Evolutionary conservation across 78 protist genomes (phyloP).

Genomic region (Creolimax fragrantissima): DNA sequence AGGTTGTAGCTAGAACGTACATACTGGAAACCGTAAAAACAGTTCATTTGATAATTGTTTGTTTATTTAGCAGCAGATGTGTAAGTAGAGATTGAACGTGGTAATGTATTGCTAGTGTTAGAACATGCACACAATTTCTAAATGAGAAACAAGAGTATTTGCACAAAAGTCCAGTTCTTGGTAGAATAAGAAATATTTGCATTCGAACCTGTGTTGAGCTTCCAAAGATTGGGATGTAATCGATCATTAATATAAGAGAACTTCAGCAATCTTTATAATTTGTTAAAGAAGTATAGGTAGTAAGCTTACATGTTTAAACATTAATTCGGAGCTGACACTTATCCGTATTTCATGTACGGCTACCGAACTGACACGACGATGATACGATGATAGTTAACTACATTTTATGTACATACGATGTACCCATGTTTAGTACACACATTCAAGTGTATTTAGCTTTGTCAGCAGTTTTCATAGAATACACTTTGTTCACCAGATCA

Average conservation of each 20-base stretch:
- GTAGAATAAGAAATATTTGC: not conserved
- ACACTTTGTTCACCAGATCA: too few relatives aligned
- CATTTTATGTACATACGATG: not conserved
- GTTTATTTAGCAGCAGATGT: not conserved
- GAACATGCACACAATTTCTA: not conserved
- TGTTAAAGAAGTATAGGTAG: not conserved
- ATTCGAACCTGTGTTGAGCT: not conserved
- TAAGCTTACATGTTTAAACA: not conserved
- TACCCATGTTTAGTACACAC: not conserved
- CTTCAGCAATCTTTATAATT: not conserved
- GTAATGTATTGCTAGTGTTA: not conserved
- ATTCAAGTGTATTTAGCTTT: too few relatives aligned
- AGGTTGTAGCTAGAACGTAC: not conserved
- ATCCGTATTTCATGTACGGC: too few relatives aligned
- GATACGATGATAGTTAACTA: not conserved
- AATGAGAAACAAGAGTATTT: not conserved
- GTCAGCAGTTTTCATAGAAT: too few relatives aligned
- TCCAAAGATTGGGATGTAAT: not conserved
- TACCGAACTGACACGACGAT: not conserved
- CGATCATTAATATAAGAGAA: not conserved
- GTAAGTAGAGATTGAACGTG: not conserved
- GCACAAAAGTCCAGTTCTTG: not conserved
- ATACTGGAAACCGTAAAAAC: not conserved
- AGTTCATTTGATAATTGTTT: not conserved
- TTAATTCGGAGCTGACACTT: too few relatives aligned